Evolutionary conservation across 495 filamentous ascomycete species (phyloP), one percentile per base, ranked within the genome.

Genomic region (Glutinoglossum americanum): DNA sequence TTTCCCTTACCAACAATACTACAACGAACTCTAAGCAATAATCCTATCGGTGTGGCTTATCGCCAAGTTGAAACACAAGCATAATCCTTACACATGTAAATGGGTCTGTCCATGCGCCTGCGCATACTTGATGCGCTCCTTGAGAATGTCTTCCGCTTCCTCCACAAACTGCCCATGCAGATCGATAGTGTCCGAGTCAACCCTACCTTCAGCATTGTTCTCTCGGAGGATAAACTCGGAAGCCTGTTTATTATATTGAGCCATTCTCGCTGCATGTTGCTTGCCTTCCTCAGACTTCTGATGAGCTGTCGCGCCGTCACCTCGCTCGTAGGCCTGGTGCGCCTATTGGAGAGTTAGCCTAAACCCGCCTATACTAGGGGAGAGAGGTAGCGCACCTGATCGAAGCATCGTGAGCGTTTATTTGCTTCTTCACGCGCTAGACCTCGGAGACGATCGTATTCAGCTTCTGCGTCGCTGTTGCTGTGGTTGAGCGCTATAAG

Each of bases 1-100:
- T 90, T 92, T 2, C 92, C 92, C 70, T 87, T 94, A 48, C 92
- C 92, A 25, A 97, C 93, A 65, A 98, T 95, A 0, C 77, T 80
- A 28, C 30, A 53, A 69, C 69, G 23, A 3, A 17, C 41, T 51
- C 33, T 10, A 21, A 28, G 26, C 35, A 39, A 25, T 41, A 19
- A 55, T n/a, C 55, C 39, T 17, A 27, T n/a, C 33, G 21, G 13
- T 30, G n/a, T 1, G 19, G 39, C 15, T 6, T 53, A 53, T 17
- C 30, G 51, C 17, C 15, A 19, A 37, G 15, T 25, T 51, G 54
- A 28, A 56, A 37, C 44, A 32, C n/a, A 57, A 10, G 56, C 35
- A 53, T 28, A 33, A 28, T 51, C 59, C 75, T 66, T 69, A 78
- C 72, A 85, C 82, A 69, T 89, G 78, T 47, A 98, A 69, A 72